Evolutionary conservation across 805 yeast genomes (phyloP).

Genomic region (Nakazawaea anatomiae): DNA sequence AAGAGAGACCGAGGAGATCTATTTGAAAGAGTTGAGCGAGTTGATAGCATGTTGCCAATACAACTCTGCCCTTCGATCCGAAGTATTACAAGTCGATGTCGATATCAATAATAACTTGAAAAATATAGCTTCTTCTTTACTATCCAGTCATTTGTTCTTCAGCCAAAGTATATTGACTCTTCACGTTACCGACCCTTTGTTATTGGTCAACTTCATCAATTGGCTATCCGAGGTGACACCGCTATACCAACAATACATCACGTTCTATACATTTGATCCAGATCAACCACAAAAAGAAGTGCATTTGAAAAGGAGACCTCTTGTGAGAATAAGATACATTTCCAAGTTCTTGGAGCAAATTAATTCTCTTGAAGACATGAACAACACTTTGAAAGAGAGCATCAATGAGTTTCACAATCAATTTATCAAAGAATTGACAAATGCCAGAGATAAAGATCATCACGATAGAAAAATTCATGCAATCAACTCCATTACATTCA

Average conservation of each 20-base stretch:
- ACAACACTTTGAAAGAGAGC: constrained; percentile 12
- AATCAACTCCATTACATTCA: constrained; percentile 11
- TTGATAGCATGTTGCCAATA: constrained; percentile 5
- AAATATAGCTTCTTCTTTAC: not conserved
- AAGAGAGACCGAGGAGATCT: not conserved
- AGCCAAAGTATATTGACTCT: not conserved
- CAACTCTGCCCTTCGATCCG: not conserved
- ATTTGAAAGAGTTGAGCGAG: constrained; percentile 2
- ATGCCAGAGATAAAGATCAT: constrained; percentile 19
- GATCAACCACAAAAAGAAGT: constrained; percentile 22
- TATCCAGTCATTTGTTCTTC: constrained; percentile 1
- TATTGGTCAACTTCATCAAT: not conserved
- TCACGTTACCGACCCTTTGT: not conserved
- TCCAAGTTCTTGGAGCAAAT: constrained; percentile 17
- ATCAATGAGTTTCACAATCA: constrained; percentile 12
- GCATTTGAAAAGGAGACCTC: constrained; percentile 23
- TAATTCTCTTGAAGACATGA: constrained; percentile 14
- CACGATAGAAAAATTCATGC: constrained; percentile 15
- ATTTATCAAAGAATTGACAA: constrained; percentile 14
- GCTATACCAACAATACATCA: constrained; percentile 18
- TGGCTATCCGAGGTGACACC: constrained; percentile 11
- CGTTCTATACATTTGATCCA: constrained; percentile 15
- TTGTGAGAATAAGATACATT: constrained; percentile 22
- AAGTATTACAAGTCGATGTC: constrained; percentile 2
- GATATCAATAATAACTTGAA: constrained; percentile 2